Evolutionary conservation across 176 grass and related monocot genomes (phyloP).

Genomic region (Themeda triandra): DNA sequence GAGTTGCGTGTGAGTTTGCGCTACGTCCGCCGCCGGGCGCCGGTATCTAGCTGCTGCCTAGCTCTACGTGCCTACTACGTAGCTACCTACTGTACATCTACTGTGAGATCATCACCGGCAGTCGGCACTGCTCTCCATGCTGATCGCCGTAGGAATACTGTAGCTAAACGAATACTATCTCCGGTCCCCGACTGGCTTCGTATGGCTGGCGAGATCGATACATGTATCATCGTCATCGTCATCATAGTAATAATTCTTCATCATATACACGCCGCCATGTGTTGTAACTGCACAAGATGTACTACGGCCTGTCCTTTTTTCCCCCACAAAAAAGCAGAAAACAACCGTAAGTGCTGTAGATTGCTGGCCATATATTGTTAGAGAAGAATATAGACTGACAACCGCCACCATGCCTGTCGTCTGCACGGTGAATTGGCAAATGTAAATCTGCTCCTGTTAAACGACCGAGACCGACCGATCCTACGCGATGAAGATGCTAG

Average conservation of each 20-base stretch:
- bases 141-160: neutral
- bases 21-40: constrained; percentile 33
- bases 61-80: neutral
- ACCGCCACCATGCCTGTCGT: no score
- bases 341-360: no score
- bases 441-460: neutral
- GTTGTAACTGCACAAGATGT: no score
- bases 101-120: no score
- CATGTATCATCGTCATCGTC: no score
- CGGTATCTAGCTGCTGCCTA: neutral
- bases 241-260: no score
- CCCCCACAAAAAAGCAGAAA: no score
- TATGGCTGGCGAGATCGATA: no score
- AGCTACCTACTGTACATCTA: neutral
- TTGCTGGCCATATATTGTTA: no score
- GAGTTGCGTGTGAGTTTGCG: constrained; percentile 10
- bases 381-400: no score
- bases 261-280: no score
- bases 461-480: neutral
- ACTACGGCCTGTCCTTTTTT: no score
- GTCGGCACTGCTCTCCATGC: neutral
- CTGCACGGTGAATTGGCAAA: neutral
- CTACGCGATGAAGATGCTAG: neutral
- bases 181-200: neutral
- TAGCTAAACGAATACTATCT: neutral